A percentile compares a stretch with the other conserved stretches of the same genome.
Conservation (phyloP, 2,329 filamentous ascomycete genomes). For the Lachnellula willkommii region DNA sequence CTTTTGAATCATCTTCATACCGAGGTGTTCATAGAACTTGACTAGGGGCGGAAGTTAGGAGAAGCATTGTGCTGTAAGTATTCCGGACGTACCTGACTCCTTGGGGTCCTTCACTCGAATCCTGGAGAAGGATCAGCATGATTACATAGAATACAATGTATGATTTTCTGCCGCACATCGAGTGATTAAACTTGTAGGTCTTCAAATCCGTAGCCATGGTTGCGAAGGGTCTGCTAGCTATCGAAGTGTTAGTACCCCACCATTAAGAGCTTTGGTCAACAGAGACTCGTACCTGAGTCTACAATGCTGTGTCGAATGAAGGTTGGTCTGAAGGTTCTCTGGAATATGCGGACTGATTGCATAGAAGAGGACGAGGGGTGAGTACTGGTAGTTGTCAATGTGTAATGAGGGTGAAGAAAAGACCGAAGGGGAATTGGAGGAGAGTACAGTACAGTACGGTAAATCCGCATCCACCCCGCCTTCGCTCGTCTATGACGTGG, state of each 20-base stretch:
- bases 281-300: slow-evolving; percentile 19
- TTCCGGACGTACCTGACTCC: slow-evolving; percentile 52
- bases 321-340: slow-evolving; percentile 17
- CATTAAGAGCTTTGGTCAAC: neutral
- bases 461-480: neutral
- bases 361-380: slow-evolving; percentile 12
- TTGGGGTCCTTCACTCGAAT: slow-evolving; percentile 92
- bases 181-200: slow-evolving; percentile 83
- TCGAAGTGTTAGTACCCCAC: slow-evolving; percentile 11
- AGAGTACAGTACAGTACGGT: neutral
- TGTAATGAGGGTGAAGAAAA: neutral
- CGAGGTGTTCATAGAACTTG: slow-evolving; percentile 91
- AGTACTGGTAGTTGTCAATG: neutral
- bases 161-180: slow-evolving; percentile 56
- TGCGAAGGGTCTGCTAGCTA: slow-evolving; percentile 28
- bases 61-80: neutral
- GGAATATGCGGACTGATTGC: slow-evolving; percentile 19
- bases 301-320: slow-evolving; percentile 16
- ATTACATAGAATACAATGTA: neutral
- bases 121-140: slow-evolving; percentile 44
- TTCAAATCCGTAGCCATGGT: slow-evolving; percentile 59
- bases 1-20: slow-evolving; percentile 78
- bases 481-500: too few species aligned
- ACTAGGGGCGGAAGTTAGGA: slow-evolving; percentile 41
- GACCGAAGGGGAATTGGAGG: too few species aligned